Evolutionary conservation across 2,329 filamentous ascomycete genomes (phyloP).

Genomic region (Apiospora sp.): DNA sequence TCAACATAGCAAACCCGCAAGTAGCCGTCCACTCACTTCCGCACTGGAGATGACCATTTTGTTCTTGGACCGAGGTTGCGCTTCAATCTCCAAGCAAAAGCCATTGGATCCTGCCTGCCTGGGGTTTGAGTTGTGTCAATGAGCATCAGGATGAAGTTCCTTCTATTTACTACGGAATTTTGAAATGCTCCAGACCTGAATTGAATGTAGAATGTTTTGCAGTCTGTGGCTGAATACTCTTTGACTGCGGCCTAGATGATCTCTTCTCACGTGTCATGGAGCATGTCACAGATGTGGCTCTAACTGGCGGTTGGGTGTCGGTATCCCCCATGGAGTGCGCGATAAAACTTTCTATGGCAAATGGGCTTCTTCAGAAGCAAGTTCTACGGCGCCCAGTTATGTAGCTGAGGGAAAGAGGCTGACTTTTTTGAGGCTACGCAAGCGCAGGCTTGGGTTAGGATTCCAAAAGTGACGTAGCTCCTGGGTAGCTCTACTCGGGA

Average conservation of each 20-base stretch:
- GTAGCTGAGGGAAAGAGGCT: background rate
- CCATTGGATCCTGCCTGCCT: background rate
- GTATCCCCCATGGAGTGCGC: background rate
- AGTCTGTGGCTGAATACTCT: too few species aligned
- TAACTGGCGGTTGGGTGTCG: background rate
- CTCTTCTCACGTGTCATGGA: background rate
- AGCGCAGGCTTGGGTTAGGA: background rate
- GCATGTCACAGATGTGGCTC: background rate
- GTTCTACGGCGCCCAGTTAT: background rate
- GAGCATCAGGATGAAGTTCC: background rate
- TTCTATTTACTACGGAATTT: too few species aligned
- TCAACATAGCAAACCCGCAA: background rate
- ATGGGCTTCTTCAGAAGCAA: background rate
- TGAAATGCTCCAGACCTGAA: background rate
- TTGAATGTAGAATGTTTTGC: background rate
- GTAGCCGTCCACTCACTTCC: background rate
- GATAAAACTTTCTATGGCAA: background rate
- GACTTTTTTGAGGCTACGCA: background rate
- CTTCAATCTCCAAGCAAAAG: background rate
- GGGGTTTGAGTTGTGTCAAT: background rate
- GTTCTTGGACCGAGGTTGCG: background rate
- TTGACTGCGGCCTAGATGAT: background rate
- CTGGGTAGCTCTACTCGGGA: background rate
- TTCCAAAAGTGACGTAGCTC: background rate
- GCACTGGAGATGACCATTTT: background rate